These are phyloP conservation scores for Russula earlei DNA, from an alignment of 768 basidiomycete genomes.

Conservation along the genomic window DNA sequence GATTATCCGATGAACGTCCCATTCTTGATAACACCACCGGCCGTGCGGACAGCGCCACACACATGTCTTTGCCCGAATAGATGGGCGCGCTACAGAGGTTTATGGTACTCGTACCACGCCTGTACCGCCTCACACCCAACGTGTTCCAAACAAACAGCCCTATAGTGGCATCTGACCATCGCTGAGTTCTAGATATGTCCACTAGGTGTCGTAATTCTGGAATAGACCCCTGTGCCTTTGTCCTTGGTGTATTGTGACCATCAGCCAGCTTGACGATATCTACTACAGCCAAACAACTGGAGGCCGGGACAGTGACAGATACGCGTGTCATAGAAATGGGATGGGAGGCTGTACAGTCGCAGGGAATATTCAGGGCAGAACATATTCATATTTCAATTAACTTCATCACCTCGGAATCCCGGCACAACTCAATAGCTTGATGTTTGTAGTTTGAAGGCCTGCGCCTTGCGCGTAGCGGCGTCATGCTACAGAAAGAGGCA, in stretches of 20 bases:
- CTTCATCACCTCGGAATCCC: background rate
- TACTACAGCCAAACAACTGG: background rate
- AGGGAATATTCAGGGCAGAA: background rate
- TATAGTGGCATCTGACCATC: slow-evolving; percentile 1
- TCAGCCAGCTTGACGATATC: background rate
- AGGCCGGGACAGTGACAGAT: background rate
- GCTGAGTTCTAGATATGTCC: slow-evolving; percentile 1
- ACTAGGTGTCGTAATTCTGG: background rate
- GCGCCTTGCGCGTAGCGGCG: background rate
- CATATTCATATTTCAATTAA: background rate
- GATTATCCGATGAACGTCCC: background rate
- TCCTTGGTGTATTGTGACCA: background rate
- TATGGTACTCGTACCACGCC: background rate
- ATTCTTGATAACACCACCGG: background rate
- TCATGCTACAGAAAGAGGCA: background rate
- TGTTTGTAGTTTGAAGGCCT: background rate
- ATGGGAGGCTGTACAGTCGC: background rate
- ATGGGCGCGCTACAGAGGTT: background rate
- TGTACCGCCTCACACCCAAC: background rate
- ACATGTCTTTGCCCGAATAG: background rate
- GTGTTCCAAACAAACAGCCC: background rate
- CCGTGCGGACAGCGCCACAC: too few species aligned
- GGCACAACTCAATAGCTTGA: slow-evolving; percentile 1
- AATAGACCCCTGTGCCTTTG: background rate
- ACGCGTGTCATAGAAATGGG: background rate